Base-by-base conservation (phyloP, 208 protist species). In the Porcisia deanei region DNA sequence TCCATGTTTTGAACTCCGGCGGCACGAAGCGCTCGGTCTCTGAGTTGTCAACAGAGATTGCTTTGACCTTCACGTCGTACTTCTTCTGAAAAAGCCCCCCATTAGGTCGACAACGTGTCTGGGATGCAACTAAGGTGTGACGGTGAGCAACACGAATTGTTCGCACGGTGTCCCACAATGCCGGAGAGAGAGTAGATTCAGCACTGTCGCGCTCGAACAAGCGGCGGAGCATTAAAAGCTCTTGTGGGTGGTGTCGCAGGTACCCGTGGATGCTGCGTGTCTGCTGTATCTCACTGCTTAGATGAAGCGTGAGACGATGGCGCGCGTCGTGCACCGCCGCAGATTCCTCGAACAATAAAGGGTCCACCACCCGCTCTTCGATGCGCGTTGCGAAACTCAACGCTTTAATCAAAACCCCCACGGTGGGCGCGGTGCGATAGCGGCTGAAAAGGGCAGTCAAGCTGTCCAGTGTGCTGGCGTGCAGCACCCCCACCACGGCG, bases 1-100 rank as follows among this genome's bases (percentile, higher is more conserved):
- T 81, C 87, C 88, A 94, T 14, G 83, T 91, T 60, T 94, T 93
- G 80, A 95, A 97, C 75, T 87, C 77, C 0, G 91, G 86, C 37
- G 93, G 93, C 54, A 95, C 77, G 41, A 86, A 93, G 43, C 80
- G 75, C 71, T 95, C 89, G 18, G 85, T 80, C 47, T 88, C 83
- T 18, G 90, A 83, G 41, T 78, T 73, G 79, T 91, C 80, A 1
- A 77, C 72, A 37, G 76, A 80, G 58, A 83, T 81, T 14, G 81
- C 81, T 71, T 89, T 92, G 75, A 88, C 73, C 68, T 88, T 91
- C 49, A 92, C 88, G 22, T 75, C 78, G 72, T 88, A 95, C 61
- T 85, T 60, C 25, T 72, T 67, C 18, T 84, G 71, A 47, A 92
- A 93, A 49, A 96, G 77, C 43, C 66, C 76, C 16, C 89, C 79